Conservation (phyloP, 208 protist species). For the Acanthamoeba lugdunensis region DNA sequence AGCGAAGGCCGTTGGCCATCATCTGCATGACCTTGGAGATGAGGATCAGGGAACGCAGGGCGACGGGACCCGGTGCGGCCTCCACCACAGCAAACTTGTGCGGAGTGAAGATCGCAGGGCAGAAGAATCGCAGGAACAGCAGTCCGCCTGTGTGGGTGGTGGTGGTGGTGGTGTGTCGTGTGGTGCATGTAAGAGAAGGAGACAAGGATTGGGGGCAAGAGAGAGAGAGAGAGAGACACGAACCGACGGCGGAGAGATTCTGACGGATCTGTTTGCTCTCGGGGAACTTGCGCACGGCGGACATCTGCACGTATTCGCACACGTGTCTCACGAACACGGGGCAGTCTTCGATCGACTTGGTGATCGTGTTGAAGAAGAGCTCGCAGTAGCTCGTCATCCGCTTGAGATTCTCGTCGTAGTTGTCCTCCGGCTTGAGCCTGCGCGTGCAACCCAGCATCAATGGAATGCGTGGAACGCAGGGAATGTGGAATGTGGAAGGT, state of each 20-base stretch:
- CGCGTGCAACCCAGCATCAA: background rate
- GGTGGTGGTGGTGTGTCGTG: background rate
- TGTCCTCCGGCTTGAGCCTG: conserved; percentile 58
- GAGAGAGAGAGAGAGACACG: background rate
- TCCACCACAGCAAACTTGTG: conserved; percentile 76
- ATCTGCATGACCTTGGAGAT: conserved; percentile 75
- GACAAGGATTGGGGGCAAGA: background rate
- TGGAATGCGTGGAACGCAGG: background rate
- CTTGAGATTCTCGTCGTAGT: conserved; percentile 63
- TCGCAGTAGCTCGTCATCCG: conserved; percentile 34
- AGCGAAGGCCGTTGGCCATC: conserved; percentile 72
- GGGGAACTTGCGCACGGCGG: conserved; percentile 68
- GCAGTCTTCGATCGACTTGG: conserved; percentile 69
- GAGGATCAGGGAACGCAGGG: conserved; percentile 67
- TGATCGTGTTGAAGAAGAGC: conserved; percentile 65
- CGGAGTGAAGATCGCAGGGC: conserved; percentile 81
- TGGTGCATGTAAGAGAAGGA: background rate
- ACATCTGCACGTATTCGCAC: conserved; percentile 66
- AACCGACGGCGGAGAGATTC: conserved; percentile 68
- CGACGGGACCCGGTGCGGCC: conserved; percentile 49
- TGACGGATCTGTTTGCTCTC: conserved; percentile 72
- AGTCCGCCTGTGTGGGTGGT: conserved; percentile 81
- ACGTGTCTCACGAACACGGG: conserved; percentile 67
- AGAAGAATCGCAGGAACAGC: conserved; percentile 84
- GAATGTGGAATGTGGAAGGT: background rate